Evolutionary conservation across 495 filamentous ascomycete species (phyloP).

Genomic region (Aspergillus bridgeri): DNA sequence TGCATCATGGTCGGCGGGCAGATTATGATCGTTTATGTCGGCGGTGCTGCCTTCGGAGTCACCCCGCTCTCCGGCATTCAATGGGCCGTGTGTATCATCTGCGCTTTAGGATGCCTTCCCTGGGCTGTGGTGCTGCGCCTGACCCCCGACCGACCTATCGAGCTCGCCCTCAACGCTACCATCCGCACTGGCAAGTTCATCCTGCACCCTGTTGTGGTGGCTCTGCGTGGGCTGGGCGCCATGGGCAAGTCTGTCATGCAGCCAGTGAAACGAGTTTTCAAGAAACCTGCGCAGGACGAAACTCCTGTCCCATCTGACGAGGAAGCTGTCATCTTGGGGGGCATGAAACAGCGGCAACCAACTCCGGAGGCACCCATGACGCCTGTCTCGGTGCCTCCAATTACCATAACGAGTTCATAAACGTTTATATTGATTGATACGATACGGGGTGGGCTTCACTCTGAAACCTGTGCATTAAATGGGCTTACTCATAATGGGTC

Average conservation of each 20-base stretch:
- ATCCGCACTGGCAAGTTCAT: conserved; percentile 23
- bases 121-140: conserved; percentile 69
- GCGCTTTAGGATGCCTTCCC: conserved; percentile 69
- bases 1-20: conserved; percentile 75
- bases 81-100: conserved; percentile 73
- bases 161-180: conserved; percentile 36
- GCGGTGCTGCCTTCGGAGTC: conserved; percentile 69
- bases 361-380: conserved; percentile 21
- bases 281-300: conserved; percentile 5
- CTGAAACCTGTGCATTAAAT: not conserved
- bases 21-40: conserved; percentile 76
- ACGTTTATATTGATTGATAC: conserved; percentile 4
- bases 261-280: conserved; percentile 24
- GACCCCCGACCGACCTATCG: conserved; percentile 58
- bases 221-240: conserved; percentile 13
- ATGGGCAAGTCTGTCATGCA: conserved; percentile 18
- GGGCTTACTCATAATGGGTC: not conserved
- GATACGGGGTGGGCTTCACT: not conserved
- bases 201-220: conserved; percentile 28
- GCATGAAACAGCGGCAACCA: conserved; percentile 9
- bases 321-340: conserved; percentile 11
- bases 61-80: conserved; percentile 61
- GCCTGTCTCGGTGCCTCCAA: conserved; percentile 30
- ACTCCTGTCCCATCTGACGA: conserved; percentile 8
- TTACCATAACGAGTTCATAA: conserved; percentile 36